Conservation (phyloP, 768 basidiomycete genomes). For the Xerocomellus intermedius region DNA sequence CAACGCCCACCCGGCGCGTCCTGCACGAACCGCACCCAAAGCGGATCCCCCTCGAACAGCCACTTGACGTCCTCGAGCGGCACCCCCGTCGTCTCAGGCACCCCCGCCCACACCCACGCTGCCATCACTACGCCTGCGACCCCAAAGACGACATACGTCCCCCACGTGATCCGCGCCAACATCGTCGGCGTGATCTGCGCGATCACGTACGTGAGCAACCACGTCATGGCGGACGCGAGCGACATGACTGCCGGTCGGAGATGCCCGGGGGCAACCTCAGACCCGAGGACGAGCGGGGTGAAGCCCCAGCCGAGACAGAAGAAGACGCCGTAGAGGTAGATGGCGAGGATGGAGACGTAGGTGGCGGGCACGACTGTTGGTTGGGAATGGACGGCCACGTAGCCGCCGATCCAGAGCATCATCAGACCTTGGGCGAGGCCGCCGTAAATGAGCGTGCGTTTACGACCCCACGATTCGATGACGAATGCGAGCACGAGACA, state of each 20-base stretch:
- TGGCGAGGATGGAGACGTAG: constrained; percentile 35
- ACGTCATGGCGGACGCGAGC: constrained; percentile 31
- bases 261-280: constrained; percentile 39
- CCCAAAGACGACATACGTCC: constrained; percentile 36
- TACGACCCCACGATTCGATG: constrained; percentile 41
- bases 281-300: constrained; percentile 34
- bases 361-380: constrained; percentile 26
- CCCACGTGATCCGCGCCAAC: constrained; percentile 27
- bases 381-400: constrained; percentile 30
- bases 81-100: constrained; percentile 42
- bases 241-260: constrained; percentile 33
- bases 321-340: constrained; percentile 37
- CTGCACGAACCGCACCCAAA: constrained; percentile 28
- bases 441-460: constrained; percentile 36
- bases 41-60: constrained; percentile 32
- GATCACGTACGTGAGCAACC: constrained; percentile 39
- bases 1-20: constrained; percentile 35
- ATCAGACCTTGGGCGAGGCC: constrained; percentile 35
- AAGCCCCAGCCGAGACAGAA: constrained; percentile 37
- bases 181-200: constrained; percentile 39
- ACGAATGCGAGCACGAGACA: constrained; percentile 35
- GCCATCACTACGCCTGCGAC: constrained; percentile 30
- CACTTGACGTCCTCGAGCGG: constrained; percentile 39
- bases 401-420: constrained; percentile 40
- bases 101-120: constrained; percentile 34